These are phyloP conservation scores for Eimeria zaria DNA, from an alignment of 169 alveolate genomes.

Conservation along the genomic window DNA sequence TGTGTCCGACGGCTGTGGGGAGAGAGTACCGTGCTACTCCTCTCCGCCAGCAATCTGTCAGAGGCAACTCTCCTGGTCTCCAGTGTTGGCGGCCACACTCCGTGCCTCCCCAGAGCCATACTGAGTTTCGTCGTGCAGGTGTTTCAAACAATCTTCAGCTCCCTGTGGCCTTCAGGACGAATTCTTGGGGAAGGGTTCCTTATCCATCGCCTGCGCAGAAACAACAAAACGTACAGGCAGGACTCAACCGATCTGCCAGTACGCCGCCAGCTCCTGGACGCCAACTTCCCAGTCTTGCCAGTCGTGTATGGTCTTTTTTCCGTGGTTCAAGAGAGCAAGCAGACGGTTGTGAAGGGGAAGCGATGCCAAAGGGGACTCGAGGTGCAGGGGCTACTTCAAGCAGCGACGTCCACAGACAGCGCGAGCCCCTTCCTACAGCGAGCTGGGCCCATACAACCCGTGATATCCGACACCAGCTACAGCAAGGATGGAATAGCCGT, in stretches of 20 bases:
- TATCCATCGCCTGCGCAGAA: neutral
- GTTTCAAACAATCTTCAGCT: neutral
- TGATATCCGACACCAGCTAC: neutral
- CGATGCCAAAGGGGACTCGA: neutral
- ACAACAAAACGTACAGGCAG: neutral
- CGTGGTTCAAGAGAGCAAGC: conserved; percentile 5
- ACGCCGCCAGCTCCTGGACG: conserved; percentile 66
- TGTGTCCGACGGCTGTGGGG: neutral
- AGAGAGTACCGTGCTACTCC: neutral
- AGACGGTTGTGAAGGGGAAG: neutral
- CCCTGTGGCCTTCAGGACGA: neutral
- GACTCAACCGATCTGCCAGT: conserved; percentile 44
- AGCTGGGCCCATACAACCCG: conserved; percentile 11
- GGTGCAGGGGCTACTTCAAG: neutral
- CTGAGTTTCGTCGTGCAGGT: conserved; percentile 6
- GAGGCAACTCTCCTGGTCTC: conserved; percentile 34
- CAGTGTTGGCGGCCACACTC: conserved; percentile 58
- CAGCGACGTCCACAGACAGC: neutral
- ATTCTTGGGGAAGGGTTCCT: neutral
- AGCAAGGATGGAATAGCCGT: neutral
- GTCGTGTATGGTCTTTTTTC: conserved; percentile 55
- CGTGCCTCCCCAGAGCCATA: conserved; percentile 57
- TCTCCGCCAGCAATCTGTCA: neutral
- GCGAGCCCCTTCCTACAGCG: conserved; percentile 22
- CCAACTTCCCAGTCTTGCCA: conserved; percentile 47